Evolutionary conservation across 805 yeast species (phyloP).

Genomic region (Kregervanrija delftensis): DNA sequence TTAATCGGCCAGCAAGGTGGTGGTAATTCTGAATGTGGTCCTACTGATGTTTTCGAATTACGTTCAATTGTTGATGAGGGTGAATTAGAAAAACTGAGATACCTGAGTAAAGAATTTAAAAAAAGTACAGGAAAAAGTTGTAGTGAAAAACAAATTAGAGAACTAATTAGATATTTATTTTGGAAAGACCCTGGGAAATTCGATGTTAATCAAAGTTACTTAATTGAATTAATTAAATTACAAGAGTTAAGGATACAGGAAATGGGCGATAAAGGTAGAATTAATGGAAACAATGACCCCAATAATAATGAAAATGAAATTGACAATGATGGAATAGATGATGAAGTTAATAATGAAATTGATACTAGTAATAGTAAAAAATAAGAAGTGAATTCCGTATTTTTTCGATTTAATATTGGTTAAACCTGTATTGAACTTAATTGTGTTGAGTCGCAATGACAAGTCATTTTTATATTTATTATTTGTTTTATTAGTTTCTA

Average conservation of each 20-base stretch:
- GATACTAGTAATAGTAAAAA: too few species aligned
- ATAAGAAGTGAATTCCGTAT: too few species aligned
- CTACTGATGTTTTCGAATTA: conserved; percentile 45
- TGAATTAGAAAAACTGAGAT: conserved; percentile 64
- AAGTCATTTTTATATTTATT: too few species aligned
- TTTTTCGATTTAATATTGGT: too few species aligned
- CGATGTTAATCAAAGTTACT: conserved; percentile 44
- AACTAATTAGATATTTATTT: conserved; percentile 45
- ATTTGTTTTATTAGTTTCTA: too few species aligned
- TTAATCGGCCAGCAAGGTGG: conserved; percentile 80
- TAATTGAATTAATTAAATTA: conserved; percentile 35
- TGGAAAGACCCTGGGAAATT: conserved; percentile 48
- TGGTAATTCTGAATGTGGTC: conserved; percentile 56
- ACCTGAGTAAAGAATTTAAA: conserved; percentile 53
- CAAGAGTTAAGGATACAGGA: conserved; percentile 9
- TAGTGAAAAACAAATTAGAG: conserved; percentile 49
- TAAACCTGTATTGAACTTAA: too few species aligned
- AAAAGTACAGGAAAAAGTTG: conserved; percentile 46
- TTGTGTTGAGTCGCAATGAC: too few species aligned
- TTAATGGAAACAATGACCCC: neutral
- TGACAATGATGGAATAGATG: neutral
- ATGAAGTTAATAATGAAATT: neutral
- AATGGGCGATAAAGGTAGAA: conserved; percentile 1
- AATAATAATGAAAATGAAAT: neutral
- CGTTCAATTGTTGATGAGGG: conserved; percentile 57